Evolutionary conservation across 1,284 basidiomycete genomes (phyloP), one percentile per base, ranked within the genome.

Genomic region (Pseudomicrostroma phylloplanum): DNA sequence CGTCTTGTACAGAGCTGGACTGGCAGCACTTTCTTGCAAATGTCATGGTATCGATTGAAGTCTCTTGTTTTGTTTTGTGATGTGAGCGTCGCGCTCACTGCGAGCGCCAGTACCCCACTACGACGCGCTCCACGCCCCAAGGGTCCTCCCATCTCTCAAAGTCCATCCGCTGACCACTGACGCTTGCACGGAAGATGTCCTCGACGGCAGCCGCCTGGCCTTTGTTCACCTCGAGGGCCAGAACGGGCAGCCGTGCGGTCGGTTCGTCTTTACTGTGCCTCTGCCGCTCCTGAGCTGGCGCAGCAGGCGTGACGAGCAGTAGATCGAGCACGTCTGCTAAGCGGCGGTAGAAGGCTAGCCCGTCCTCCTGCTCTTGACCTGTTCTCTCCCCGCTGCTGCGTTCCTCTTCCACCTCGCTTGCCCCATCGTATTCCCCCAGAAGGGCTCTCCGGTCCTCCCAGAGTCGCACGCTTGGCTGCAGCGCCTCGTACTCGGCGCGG

Each of bases 401-500:
- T 21, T 17, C 17, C 43, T 36, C 43, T 17, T 13, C 4, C 17
- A 4, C 12, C 6, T 48, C 43, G 43, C 15, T 21, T 17, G 17
- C 4, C 21, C 43, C 17, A 48, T 21, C 26, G 21, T 15, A 19
- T 6, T 54, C 25, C 21, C 51, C 51, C 13, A 54, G 8, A 6
- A 54, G 25, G 6, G 51, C 51, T 6, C 51, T 19, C 25, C 13
- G 17, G 23, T 54, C 51, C 51, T 54, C 51, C 51, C 51, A 54
- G 4, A 13, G 21, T 19, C 21, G 19, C 6, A 54, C 51, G 17
- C 74, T 62, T 43, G 84, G 80, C 76, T 87, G 60, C 17, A 64
- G 57, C 39, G 8, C 17, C 13, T 64, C 25, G 48, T 56, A 93
- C 63, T 89, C 87, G 41, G 78, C 64, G 60, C 77, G 82, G 21